Conservation (phyloP, 129 eudicot genomes). For the Tagetes erecta region DNA sequence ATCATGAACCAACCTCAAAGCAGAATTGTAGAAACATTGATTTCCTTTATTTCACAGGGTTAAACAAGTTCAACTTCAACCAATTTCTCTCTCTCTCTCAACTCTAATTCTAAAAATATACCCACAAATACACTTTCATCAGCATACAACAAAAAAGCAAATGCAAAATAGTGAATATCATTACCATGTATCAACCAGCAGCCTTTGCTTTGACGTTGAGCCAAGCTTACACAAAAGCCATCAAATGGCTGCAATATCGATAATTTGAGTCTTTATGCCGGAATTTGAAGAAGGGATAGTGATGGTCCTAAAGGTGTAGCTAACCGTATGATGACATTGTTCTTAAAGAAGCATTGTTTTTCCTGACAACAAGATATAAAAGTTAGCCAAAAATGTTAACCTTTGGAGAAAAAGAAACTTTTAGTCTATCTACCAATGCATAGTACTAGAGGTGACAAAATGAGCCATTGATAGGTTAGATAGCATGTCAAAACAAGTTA, state of each 20-base stretch:
- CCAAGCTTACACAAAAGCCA: not conserved
- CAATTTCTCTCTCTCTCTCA: not conserved
- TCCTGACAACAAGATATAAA: not conserved
- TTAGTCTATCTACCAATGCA: not conserved
- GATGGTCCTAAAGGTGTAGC: not conserved
- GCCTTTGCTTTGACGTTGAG: not conserved
- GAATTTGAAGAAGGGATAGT: not conserved
- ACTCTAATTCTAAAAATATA: not conserved
- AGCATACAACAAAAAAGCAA: not conserved
- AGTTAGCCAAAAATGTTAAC: not conserved
- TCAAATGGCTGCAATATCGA: not conserved
- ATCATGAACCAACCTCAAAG: too few species aligned
- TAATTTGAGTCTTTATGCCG: not conserved
- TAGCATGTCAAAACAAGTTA: not conserved
- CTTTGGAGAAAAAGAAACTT: not conserved
- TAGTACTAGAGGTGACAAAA: not conserved
- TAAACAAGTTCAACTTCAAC: not conserved
- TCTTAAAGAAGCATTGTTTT: not conserved
- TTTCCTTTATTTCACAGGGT: not conserved
- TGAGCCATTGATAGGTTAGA: not conserved
- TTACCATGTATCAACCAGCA: not conserved
- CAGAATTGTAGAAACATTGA: not conserved
- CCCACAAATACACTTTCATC: not conserved
- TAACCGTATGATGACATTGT: conserved; percentile 1
- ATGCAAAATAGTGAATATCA: not conserved